phyloP scores from a whole-genome alignment of 106 monocot genomes.

The Apostasia shenzhenica region DNA sequence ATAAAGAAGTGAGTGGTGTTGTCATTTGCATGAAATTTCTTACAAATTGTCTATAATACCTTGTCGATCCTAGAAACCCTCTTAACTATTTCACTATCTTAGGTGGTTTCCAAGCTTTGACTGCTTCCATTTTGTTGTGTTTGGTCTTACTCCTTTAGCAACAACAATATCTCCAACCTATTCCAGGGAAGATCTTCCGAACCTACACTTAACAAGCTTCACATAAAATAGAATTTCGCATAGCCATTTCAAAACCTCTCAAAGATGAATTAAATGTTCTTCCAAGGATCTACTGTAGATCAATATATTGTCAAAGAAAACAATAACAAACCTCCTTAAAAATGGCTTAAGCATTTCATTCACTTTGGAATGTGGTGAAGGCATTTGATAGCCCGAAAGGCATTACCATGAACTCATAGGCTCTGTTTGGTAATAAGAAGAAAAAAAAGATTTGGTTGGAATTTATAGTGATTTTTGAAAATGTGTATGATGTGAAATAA shows the following conservation, averaged over 20 bases:
- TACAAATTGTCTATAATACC: not conserved
- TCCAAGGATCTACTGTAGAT: not conserved
- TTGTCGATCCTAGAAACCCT: not conserved
- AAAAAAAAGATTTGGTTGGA: no score
- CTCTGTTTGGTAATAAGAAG: no score
- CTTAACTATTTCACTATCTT: not conserved
- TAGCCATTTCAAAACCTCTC: not conserved
- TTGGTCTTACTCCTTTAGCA: not conserved
- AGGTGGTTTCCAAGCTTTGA: not conserved
- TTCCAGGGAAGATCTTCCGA: not conserved
- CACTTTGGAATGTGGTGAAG: not conserved
- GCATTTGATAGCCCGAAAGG: no score
- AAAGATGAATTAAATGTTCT: not conserved
- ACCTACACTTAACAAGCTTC: not conserved
- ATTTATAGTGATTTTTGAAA: no score
- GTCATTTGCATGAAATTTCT: not conserved
- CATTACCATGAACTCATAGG: no score
- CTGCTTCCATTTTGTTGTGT: not conserved
- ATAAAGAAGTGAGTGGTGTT: no score
- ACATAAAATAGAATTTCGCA: not conserved
- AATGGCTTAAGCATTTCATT: not conserved
- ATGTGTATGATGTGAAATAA: no score
- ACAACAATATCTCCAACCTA: not conserved
- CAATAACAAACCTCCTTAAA: not conserved
- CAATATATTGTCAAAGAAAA: not conserved